Evolutionary conservation across 768 basidiomycete species (phyloP), one percentile per base, ranked within the genome.

Genomic region (Psilocybe sp.): DNA sequence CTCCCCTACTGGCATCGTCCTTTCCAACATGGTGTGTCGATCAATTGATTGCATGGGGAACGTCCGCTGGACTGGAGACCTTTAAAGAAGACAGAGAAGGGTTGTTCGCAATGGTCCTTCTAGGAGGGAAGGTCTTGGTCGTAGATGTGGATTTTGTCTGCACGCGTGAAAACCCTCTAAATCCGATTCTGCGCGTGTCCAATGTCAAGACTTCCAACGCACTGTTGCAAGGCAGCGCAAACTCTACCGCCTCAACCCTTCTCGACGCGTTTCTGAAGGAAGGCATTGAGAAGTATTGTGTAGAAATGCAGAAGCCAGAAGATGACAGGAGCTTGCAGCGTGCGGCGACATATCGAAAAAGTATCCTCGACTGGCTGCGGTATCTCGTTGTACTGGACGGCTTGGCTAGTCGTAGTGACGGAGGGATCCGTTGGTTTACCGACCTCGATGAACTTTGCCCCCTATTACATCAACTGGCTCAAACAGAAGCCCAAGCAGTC

Each of bases 101-200:
- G 51, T 78, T 76, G 13, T 69, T 70, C 19, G 56, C 57, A 36
- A 83, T 77, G 0, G 68, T 89, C 35, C 76, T 85, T 15, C 76
- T 90, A 34, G 89, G 82, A 3, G 89, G 89, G 1, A 89, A 89
- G 63, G 82, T 89, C n/a, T 69, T 92, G 9, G 88, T 91, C 32
- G 68, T 91, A 47, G 89, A 92, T 61, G 75, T 90, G 51, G 84
- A 88, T 56, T 78, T 92, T 54, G 60, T 70, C 12, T 64, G 84
- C 50, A 69, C 78, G 51, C 69, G 64, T 18, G 61, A 62, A 10
- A 62, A 75, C 40, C 62, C 69, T 0, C 54, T 60, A 13, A 60
- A 61, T 15, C 75, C 79, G 4, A 63, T 52, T 11, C 58, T 84
- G 19, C 66, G 64, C 16, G 76, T 84, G 18, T 74, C 77, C 0